Percentiles rank a stretch among this genome's conserved stretches.
phyloP scores from a whole-genome alignment of 768 basidiomycete species.

The Suillus placidus region DNA sequence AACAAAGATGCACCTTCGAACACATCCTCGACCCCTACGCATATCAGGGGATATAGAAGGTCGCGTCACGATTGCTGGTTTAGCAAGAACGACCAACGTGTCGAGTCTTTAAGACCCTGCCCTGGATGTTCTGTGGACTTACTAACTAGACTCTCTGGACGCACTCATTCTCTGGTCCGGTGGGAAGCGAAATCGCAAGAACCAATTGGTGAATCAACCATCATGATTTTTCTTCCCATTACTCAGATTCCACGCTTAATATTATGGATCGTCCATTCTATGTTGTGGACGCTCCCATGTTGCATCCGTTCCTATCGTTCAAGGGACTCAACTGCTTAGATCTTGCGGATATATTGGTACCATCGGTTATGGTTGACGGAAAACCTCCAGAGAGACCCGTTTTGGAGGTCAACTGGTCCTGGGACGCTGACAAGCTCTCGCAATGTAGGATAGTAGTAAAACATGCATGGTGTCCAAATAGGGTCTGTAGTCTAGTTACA shows the following conservation, averaged over 20 bases:
- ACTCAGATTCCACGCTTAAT: not conserved
- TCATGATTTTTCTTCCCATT: not conserved
- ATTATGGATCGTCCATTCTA: not conserved
- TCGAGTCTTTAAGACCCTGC: slow-evolving; percentile 3
- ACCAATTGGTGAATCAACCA: not conserved
- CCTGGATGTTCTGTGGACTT: slow-evolving; percentile 8
- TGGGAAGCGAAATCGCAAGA: not conserved
- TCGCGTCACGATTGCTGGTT: not conserved
- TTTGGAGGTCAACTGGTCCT: too few relatives aligned
- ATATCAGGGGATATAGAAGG: not conserved
- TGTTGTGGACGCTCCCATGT: not conserved
- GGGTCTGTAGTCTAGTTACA: not conserved
- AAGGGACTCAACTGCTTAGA: too few relatives aligned
- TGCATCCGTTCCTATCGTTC: too few relatives aligned
- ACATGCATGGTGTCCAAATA: not conserved
- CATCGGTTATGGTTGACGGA: too few relatives aligned
- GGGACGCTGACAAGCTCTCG: too few relatives aligned
- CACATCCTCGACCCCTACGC: not conserved
- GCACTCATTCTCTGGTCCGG: not conserved
- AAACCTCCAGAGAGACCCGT: too few relatives aligned
- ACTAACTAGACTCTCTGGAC: not conserved
- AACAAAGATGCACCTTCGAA: too few relatives aligned
- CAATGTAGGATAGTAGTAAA: not conserved
- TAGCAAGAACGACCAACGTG: slow-evolving; percentile 7
- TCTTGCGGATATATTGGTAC: too few relatives aligned